Base-by-base conservation (phyloP, 169 alveolate genomes). In the Theileria annulata region DNA sequence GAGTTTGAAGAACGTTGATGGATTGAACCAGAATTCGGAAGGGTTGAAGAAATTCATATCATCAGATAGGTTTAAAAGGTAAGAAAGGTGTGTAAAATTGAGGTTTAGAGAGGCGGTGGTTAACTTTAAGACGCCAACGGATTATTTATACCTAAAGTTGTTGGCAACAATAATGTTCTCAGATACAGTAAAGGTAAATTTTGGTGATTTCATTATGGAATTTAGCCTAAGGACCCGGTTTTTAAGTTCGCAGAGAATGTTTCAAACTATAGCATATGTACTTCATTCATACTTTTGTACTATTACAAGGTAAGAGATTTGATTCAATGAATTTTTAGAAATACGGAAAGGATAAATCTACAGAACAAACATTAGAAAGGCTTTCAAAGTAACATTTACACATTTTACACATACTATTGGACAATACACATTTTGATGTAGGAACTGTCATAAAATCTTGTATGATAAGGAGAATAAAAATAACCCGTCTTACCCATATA, bases 381-480 rank as follows among this genome's bases (percentile, higher is more conserved):
- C 77, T 70, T 23, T 70, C 49, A 19, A 70, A 35, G 77, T 70
- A 28, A 70, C 73, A 9, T 67, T 25, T 42, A 42, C 51, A 42
- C 51, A 42, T 42, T 59, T 58, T 30, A 28, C 68, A 28, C 68
- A 28, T 37, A 25, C 51, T 17, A 64, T 21, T 21, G 35, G 66
- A 8, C 35, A 19, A 19, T 25, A 56, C 66, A 56, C 66, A 56
- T 25, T 56, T 1, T 19, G 3, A 28, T 27, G n/a, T 35, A 70
- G 77, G 67, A 70, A 51, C 67, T 70, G 77, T 59, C 77, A 70
- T 51, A n/a, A 35, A n/a, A 51, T 28, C 10, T 10, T 70, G 54
- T 70, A 70, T 56, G 54, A 31, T 30, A 70, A 51, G 31, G 77
- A 70, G 77, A 70, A 70, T 59, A 70, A 70, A n/a, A 30, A 70